Evolutionary conservation across 305 asterid species (phyloP).

Genomic region (Fraxinus latifolia): DNA sequence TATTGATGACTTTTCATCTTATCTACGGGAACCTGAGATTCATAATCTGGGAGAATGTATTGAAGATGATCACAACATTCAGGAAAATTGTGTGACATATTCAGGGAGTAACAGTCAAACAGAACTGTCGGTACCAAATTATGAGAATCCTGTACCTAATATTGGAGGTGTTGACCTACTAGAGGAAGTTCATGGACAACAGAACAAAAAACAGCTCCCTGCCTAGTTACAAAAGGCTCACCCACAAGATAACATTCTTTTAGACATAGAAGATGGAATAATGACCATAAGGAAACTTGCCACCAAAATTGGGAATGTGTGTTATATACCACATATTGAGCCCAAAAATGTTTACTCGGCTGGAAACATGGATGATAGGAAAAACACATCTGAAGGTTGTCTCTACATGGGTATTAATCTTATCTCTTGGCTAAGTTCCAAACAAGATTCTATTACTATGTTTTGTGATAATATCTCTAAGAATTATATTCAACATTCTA

Average conservation of each 20-base stretch:
- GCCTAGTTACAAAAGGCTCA: not conserved
- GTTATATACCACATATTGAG: not conserved
- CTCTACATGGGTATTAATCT: not conserved
- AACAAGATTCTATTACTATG: too few species aligned
- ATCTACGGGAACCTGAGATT: not conserved
- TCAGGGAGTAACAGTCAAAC: not conserved
- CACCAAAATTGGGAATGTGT: not conserved
- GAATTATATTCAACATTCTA: not conserved
- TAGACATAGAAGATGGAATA: not conserved
- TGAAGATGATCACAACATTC: not conserved
- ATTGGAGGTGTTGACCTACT: not conserved
- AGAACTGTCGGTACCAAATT: not conserved
- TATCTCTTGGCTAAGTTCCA: not conserved
- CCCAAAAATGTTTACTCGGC: not conserved
- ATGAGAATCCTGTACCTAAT: not conserved
- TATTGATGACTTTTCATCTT: too few species aligned
- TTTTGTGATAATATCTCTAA: not conserved
- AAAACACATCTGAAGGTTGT: not conserved
- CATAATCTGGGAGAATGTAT: not conserved
- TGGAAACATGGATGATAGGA: not conserved
- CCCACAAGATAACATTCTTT: not conserved
- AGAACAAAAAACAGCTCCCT: not conserved
- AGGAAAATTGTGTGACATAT: not conserved
- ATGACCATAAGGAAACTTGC: not conserved
- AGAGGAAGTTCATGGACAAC: not conserved